These are phyloP conservation scores for Talaromyces thailandensis DNA, from an alignment of 495 filamentous ascomycete genomes.

Conservation along the genomic window DNA sequence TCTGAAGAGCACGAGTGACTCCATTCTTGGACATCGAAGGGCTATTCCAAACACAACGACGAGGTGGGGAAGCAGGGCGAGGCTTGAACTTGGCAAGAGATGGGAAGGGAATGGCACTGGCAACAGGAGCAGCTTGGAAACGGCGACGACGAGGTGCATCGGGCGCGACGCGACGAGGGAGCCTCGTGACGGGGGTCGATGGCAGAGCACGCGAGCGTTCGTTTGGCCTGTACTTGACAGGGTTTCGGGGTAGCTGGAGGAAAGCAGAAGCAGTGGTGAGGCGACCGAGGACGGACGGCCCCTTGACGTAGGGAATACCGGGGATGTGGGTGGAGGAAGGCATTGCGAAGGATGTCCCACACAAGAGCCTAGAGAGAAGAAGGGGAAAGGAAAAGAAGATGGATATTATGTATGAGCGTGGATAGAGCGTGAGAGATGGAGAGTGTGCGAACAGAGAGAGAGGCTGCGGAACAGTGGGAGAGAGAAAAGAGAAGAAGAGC, in stretches of 20 bases:
- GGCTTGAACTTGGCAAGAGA: not conserved
- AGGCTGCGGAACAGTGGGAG: not conserved
- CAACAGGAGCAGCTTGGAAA: not conserved
- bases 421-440: not conserved
- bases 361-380: not conserved
- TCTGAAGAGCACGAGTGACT: conserved; percentile 1
- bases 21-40: conserved; percentile 4
- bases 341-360: conserved; percentile 1
- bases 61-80: not conserved
- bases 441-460: not conserved
- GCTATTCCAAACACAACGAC: not conserved
- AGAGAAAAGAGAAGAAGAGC: conserved; percentile 1
- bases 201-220: not conserved
- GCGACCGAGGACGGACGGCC: not conserved
- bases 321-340: not conserved
- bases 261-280: conserved; percentile 3
- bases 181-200: not conserved
- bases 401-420: not conserved
- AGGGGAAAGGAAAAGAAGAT: not conserved
- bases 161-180: not conserved
- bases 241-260: conserved; percentile 1
- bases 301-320: not conserved
- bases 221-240: not conserved
- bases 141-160: not conserved
- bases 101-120: not conserved